A percentile compares a stretch with the other conserved stretches of the same genome.
Conservation (phyloP, 2,329 filamentous ascomycete genomes). For the Hymenoscyphus scutula region DNA sequence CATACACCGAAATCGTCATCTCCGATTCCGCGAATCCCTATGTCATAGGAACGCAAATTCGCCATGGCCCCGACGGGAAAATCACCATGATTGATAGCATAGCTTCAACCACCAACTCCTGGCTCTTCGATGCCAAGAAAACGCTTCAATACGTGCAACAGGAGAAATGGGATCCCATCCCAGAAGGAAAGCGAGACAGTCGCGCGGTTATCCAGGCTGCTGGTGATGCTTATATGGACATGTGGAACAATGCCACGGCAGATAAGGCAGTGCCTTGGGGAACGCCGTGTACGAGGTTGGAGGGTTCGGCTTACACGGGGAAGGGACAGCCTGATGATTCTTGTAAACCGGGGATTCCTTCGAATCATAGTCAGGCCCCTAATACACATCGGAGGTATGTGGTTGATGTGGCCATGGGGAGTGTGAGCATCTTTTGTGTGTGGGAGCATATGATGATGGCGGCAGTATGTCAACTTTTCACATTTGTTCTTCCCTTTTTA, state of each 20-base stretch:
- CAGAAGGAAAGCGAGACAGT: conserved; percentile 15
- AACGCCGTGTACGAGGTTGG: conserved; percentile 17
- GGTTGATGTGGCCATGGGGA: conserved; percentile 20
- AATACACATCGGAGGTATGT: conserved; percentile 18
- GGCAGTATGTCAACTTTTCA: too few relatives aligned
- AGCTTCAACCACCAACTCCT: conserved; percentile 16
- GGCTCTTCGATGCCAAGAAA: conserved; percentile 21
- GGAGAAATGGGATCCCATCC: conserved; percentile 19
- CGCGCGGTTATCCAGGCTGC: conserved; percentile 18
- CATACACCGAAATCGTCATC: conserved; percentile 19
- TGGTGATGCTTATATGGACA: conserved; percentile 20
- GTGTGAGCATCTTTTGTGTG: conserved; percentile 20
- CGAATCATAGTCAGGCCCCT: conserved; percentile 11
- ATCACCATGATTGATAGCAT: conserved; percentile 18
- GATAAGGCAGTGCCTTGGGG: conserved; percentile 15
- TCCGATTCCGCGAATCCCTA: conserved; percentile 16
- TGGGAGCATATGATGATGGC: conserved; percentile 23
- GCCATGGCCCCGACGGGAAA: conserved; percentile 10
- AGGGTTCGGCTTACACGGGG: conserved; percentile 20
- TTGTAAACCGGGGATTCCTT: conserved; percentile 14
- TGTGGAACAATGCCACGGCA: conserved; percentile 13
- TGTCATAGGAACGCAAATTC: conserved; percentile 20
- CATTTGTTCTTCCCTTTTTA: too few relatives aligned
- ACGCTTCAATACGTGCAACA: conserved; percentile 14
- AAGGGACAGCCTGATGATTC: background rate